These are phyloP conservation scores for Atractiella rhizophila DNA, from an alignment of 768 basidiomycete species.

Conservation along the genomic window DNA sequence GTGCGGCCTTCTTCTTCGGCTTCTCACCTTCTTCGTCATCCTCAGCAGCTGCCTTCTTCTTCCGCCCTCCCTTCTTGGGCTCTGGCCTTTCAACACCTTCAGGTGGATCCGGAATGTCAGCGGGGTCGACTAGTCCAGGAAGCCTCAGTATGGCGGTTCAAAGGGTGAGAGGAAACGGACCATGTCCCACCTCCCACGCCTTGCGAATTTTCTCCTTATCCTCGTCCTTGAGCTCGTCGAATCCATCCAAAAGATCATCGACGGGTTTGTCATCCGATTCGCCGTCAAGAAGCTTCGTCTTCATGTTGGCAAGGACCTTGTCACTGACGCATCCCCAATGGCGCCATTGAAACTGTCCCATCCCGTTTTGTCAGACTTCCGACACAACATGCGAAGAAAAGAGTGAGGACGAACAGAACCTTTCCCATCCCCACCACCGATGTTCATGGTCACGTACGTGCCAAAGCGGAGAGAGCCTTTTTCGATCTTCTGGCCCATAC, in stretches of 20 bases:
- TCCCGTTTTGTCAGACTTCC: too few relatives aligned
- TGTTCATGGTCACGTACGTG: too few relatives aligned
- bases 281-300: too few relatives aligned
- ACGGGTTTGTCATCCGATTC: constrained; percentile 29
- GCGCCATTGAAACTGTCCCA: too few relatives aligned
- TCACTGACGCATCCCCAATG: constrained; percentile 47
- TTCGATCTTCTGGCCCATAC: too few relatives aligned
- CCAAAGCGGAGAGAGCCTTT: too few relatives aligned
- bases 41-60: constrained; percentile 6
- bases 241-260: constrained; percentile 74
- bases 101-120: not conserved
- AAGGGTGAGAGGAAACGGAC: constrained; percentile 10
- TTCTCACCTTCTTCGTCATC: constrained; percentile 2
- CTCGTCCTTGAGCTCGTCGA: constrained; percentile 39
- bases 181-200: constrained; percentile 48
- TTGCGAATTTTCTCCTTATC: constrained; percentile 45
- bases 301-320: constrained; percentile 44
- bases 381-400: too few relatives aligned
- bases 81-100: too few relatives aligned
- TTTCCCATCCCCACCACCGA: too few relatives aligned
- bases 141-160: not conserved
- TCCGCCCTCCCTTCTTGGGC: not conserved
- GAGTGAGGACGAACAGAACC: too few relatives aligned
- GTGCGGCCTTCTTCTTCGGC: not conserved
- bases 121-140: not conserved